Evolutionary conservation across 2,329 filamentous ascomycete species (phyloP).

Genomic region (Capronia coronata): DNA sequence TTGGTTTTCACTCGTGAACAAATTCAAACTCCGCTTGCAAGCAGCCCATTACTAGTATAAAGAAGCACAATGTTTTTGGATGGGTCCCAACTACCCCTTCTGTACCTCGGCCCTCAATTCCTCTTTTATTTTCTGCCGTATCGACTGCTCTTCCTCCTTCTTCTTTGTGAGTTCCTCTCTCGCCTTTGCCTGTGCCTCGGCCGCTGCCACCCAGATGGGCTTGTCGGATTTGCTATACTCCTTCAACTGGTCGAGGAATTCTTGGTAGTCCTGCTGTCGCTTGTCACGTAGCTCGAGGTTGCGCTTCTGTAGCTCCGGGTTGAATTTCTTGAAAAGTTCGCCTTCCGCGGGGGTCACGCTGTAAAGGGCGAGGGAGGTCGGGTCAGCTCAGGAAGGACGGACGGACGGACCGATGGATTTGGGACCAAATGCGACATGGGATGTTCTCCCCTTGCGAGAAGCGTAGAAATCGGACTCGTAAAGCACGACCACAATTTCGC

Average conservation of each 20-base stretch:
- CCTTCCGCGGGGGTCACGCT: slow-evolving; percentile 66
- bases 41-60: no score
- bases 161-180: slow-evolving; percentile 34
- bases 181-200: slow-evolving; percentile 36
- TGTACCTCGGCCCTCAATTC: slow-evolving; percentile 37
- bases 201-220: slow-evolving; percentile 55
- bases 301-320: slow-evolving; percentile 84
- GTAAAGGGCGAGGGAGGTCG: background rate
- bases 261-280: slow-evolving; percentile 77
- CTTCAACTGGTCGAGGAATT: slow-evolving; percentile 78
- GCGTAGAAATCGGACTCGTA: no score
- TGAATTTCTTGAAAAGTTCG: slow-evolving; percentile 84
- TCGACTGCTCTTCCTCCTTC: slow-evolving; percentile 34
- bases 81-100: background rate
- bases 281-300: slow-evolving; percentile 72
- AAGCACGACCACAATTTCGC: no score
- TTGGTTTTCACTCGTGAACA: no score
- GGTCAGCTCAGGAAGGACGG: background rate
- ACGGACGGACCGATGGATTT: no score
- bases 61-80: background rate
- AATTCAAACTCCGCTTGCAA: no score
- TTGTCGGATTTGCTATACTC: slow-evolving; percentile 86
- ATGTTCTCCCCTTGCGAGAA: no score
- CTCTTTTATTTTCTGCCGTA: slow-evolving; percentile 35
- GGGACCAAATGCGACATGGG: no score